These are phyloP conservation scores for Pseudonectria buxi DNA, from an alignment of 2,329 filamentous ascomycete species.

Conservation along the genomic window DNA sequence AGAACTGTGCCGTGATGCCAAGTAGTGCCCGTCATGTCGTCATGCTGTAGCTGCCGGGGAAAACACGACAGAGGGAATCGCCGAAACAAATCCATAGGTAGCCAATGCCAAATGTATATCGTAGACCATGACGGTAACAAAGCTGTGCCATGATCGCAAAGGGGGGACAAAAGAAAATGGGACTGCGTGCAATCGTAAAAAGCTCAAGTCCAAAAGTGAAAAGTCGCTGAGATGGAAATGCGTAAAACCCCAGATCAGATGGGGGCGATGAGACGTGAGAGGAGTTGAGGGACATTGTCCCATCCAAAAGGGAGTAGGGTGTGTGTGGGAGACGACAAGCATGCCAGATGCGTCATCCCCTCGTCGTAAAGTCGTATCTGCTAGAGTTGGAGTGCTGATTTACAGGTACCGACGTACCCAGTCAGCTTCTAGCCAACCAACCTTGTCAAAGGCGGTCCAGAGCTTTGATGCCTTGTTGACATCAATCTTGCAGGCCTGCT, in stretches of 20 bases:
- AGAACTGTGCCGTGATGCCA: conserved; percentile 26
- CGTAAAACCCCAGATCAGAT: too few species aligned
- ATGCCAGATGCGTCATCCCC: background rate
- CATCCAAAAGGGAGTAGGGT: too few species aligned
- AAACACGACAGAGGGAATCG: conserved; percentile 6
- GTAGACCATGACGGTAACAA: conserved; percentile 7
- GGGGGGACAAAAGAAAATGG: too few species aligned
- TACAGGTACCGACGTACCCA: conserved; percentile 35
- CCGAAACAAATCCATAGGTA: conserved; percentile 5
- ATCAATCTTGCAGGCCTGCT: conserved; percentile 96
- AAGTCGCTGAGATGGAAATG: too few species aligned
- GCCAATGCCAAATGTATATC: conserved; percentile 6
- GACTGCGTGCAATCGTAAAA: too few species aligned
- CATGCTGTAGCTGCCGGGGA: conserved; percentile 8
- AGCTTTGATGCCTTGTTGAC: conserved; percentile 95
- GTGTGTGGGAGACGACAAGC: background rate
- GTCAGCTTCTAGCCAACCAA: conserved; percentile 66
- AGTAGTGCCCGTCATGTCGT: conserved; percentile 17
- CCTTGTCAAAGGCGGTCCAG: conserved; percentile 81
- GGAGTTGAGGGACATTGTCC: too few species aligned
- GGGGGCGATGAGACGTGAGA: too few species aligned
- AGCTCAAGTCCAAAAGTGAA: too few species aligned
- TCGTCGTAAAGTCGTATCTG: background rate
- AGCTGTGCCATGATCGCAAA: too few species aligned
- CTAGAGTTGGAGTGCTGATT: conserved; percentile 2